Evolutionary conservation across 169 alveolate species (phyloP), one percentile per base, ranked within the genome.

Genomic region (Sarcocystis neurona): DNA sequence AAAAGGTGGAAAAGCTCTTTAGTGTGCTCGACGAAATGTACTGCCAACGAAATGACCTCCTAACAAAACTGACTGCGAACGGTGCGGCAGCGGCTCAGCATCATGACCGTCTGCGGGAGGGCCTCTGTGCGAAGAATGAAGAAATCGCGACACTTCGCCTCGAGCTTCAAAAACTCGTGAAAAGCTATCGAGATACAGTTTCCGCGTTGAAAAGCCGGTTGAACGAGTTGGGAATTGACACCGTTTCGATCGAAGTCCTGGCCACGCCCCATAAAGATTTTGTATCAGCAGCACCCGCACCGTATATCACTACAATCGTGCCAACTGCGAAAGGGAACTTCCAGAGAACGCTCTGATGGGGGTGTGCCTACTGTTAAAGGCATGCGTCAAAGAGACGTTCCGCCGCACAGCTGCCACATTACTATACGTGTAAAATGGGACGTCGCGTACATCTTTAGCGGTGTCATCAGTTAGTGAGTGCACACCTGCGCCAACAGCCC

Each of bases 91-190:
- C 82, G 5, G n/a, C 43, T 32, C 82, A 72, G 1, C 18, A 39
- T 15, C 41, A 39, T 39, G 82, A 72, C 34, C 2, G 37, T 37
- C 82, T 72, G 39, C 82, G 82, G 0, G 58, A 39, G 82, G 41
- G 82, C 56, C 43, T 72, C 56, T 39, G 50, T n/a, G 82, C 37
- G 56, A 72, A 72, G 56, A 72, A 72, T 56, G 82, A 72, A n/a
- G 82, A 72, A 37, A 72, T 72, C 82, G 82, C 37, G 60, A 39
- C 27, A 12, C 56, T 72, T 32, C 82, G 82, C 4, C 58, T 32
- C 2, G 82, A 72, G 82, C 82, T 72, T 20, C 82, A 72, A 56
- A 72, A 20, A 34, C 18, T 72, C 32, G 82, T 56, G 32, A 72
- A 72, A 56, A 72, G 82, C 32, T 72, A 72, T 56, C 37, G 41